These are phyloP conservation scores for Nemania serpens DNA, from an alignment of 2,329 filamentous ascomycete genomes.

Conservation along the genomic window DNA sequence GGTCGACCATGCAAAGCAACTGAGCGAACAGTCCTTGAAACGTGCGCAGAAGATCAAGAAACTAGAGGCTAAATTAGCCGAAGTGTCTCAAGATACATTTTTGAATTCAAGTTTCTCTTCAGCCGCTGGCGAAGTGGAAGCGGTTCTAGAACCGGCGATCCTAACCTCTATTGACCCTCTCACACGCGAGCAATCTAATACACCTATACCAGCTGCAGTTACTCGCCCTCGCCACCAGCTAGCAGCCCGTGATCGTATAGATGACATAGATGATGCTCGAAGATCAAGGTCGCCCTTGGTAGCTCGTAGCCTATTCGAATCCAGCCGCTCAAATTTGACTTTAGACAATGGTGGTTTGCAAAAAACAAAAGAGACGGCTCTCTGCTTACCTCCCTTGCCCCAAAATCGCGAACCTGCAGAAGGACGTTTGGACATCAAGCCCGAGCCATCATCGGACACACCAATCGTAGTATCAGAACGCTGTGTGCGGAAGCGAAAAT, in stretches of 20 bases:
- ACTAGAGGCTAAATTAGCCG: slow-evolving; percentile 47
- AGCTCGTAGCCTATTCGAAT: not conserved
- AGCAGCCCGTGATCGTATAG: not conserved
- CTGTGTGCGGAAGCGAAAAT: slow-evolving; percentile 53
- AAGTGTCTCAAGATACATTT: slow-evolving; percentile 19
- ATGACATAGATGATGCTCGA: not conserved
- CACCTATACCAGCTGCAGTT: not conserved
- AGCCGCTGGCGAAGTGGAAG: slow-evolving; percentile 21
- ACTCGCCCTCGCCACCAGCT: not conserved
- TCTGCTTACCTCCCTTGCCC: slow-evolving; percentile 41
- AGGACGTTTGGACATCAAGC: slow-evolving; percentile 45
- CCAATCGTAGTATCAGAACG: slow-evolving; percentile 58
- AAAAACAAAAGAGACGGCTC: not conserved
- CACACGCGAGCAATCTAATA: not conserved
- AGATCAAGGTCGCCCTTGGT: not conserved
- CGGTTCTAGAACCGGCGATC: slow-evolving; percentile 4
- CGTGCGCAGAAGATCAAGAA: slow-evolving; percentile 46
- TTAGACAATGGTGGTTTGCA: not conserved
- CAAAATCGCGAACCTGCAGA: slow-evolving; percentile 2
- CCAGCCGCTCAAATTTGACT: not conserved
- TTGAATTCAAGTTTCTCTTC: slow-evolving; percentile 33
- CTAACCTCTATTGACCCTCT: not conserved
- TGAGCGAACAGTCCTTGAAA: slow-evolving; percentile 43
- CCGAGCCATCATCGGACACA: slow-evolving; percentile 59
- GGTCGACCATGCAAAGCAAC: slow-evolving; percentile 49